Percentiles rank a stretch among this genome's conserved stretches.
Evolutionary conservation across 306 rosid species (phyloP).

Genomic region (Astragalus glycyphyllos): DNA sequence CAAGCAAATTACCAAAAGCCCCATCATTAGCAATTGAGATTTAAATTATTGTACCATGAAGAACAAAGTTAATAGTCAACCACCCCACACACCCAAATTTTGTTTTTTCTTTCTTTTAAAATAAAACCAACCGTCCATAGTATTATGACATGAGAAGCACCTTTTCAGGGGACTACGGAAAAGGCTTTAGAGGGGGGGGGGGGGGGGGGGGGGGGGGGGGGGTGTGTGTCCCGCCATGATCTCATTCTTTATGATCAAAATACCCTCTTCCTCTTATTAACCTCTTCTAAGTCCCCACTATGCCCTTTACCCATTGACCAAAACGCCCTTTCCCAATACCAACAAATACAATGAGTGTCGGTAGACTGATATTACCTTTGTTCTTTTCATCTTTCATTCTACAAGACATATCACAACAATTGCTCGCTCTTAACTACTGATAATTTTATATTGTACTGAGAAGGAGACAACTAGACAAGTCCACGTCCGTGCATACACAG

Average conservation of each 20-base stretch:
- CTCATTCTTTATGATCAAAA: slow-evolving; percentile 38
- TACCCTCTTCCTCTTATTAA: slow-evolving; percentile 19
- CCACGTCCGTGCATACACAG: slow-evolving; percentile 46
- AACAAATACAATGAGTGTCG: slow-evolving; percentile 78
- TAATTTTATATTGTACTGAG: slow-evolving; percentile 44
- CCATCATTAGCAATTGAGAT: slow-evolving; percentile 19
- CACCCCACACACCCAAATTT: slow-evolving; percentile 17
- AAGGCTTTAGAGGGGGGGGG: slow-evolving; percentile 40
- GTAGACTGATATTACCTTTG: slow-evolving; percentile 62
- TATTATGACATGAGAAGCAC: slow-evolving; percentile 46
- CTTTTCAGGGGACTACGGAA: slow-evolving; percentile 70
- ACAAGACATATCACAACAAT: slow-evolving; percentile 33
- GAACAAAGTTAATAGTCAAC: slow-evolving; percentile 47
- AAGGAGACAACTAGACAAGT: slow-evolving; percentile 49
- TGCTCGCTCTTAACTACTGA: slow-evolving; percentile 42
- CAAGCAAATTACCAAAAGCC: slow-evolving; percentile 40
- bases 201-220: too few relatives aligned
- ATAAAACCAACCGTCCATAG: slow-evolving; percentile 3
- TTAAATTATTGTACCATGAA: slow-evolving; percentile 21
- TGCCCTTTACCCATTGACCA: slow-evolving; percentile 34
- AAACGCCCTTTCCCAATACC: slow-evolving; percentile 43
- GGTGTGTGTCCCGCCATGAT: slow-evolving; percentile 62
- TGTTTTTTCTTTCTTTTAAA: not conserved
- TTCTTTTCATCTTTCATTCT: slow-evolving; percentile 20
- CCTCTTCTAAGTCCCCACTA: too few relatives aligned